Base-by-base conservation (phyloP, 176 grass and related monocot genomes). In the Oryza officinalis region DNA sequence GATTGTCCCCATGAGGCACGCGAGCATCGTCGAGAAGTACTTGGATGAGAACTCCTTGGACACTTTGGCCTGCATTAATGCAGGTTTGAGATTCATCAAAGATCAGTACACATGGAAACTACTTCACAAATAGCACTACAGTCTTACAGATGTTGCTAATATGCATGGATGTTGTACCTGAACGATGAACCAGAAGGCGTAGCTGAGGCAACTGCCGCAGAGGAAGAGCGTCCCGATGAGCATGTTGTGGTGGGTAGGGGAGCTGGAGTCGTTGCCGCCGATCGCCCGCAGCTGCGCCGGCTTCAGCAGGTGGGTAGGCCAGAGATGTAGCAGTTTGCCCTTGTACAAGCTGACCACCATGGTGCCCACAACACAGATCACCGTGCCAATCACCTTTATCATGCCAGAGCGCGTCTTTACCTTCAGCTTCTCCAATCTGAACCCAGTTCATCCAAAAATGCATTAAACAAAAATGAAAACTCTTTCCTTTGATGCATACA, bases 161-260 rank as follows among this genome's bases (percentile, higher is more conserved):
- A 57, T 20, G 18, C 18, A 57, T 57, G 50, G 10, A 57, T 22
- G 15, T 1, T 20, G 54, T 38, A 89, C 83, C 88, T 82, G 78
- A 32, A 75, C 25, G 17, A 87, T 76, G 76, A 84, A 89, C 83
- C 91, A 92, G 2, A 92, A 38, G 32, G 91, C 87, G 40, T 84
- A 89, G 54, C 59, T 66, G 2, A 89, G 63, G 52, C 83, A 81
- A 40, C 87, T 92, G 32, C 50, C 71, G 18, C 67, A 49, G 4
- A 92, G 63, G 74, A 81, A 92, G 41, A 43, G 41, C 41, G 41
- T 11, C 41, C 41, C 41, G 41, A 12, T 43, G 37, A 38, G 37
- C 37, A 38, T 81, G 83, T 69, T 27, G 3, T 81, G 86, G 30
- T 85, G 81, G 7, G 12, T 13, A 11, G 31, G 14, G 64, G 1